A percentile compares a stretch with the other conserved stretches of the same genome.
These are phyloP conservation scores for Lactarius hengduanensis DNA, from an alignment of 768 basidiomycete species.

Conservation along the genomic window DNA sequence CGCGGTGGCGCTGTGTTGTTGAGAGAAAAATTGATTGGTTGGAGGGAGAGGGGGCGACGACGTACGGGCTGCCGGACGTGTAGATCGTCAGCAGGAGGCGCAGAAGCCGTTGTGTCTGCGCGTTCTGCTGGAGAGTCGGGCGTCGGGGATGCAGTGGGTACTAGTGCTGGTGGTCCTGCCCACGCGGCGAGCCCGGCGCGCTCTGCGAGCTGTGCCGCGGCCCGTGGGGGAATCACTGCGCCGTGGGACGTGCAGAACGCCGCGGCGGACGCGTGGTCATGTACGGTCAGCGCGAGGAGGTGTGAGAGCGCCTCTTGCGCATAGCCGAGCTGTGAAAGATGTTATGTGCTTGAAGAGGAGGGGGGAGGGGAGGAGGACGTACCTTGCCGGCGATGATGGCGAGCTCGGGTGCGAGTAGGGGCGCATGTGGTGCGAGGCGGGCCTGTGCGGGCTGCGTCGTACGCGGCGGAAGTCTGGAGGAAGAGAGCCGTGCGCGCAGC, in stretches of 20 bases:
- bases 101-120: constrained; percentile 57
- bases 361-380: not conserved
- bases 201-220: constrained; percentile 52
- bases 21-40: not conserved
- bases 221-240: constrained; percentile 61
- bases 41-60: constrained; percentile 10
- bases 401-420: constrained; percentile 64
- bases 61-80: constrained; percentile 64
- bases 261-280: constrained; percentile 77
- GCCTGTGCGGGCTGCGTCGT: constrained; percentile 54
- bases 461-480: constrained; percentile 71
- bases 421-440: constrained; percentile 47
- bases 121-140: constrained; percentile 47
- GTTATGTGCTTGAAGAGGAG: constrained; percentile 12
- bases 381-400: constrained; percentile 84
- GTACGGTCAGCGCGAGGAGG: constrained; percentile 66
- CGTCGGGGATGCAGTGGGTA: constrained; percentile 34
- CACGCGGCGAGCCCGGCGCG: constrained; percentile 44
- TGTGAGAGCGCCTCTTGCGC: constrained; percentile 63
- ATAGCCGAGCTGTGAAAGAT: constrained; percentile 45
- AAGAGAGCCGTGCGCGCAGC: constrained; percentile 72
- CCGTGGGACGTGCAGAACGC: constrained; percentile 83
- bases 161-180: constrained; percentile 36
- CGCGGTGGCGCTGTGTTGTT: not conserved
- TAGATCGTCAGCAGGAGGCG: constrained; percentile 78